These are phyloP conservation scores for Solanum hybrid DNA, from an alignment of 305 asterid species.

Conservation along the genomic window DNA sequence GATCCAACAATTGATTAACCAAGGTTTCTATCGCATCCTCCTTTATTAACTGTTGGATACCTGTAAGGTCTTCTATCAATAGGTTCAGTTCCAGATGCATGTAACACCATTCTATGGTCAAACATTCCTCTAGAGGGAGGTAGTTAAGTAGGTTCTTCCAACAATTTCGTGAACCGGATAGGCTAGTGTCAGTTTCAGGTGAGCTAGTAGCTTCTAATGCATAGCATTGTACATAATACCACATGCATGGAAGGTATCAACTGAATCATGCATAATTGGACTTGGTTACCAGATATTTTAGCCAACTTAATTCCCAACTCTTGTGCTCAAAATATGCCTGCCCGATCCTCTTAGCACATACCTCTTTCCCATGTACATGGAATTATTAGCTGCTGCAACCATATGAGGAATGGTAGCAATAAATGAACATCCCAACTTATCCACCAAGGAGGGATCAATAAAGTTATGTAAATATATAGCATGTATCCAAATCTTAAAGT, in stretches of 20 bases:
- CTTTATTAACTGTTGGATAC: neutral
- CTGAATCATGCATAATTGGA: neutral
- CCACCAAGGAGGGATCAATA: neutral
- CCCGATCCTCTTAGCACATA: neutral
- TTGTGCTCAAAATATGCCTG: neutral
- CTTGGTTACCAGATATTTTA: neutral
- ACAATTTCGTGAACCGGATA: neutral
- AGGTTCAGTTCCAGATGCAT: neutral
- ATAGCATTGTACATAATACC: neutral
- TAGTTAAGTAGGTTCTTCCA: neutral
- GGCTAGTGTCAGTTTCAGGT: neutral
- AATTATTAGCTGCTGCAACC: neutral
- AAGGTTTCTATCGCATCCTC: neutral
- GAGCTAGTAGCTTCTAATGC: neutral
- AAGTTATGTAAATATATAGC: neutral
- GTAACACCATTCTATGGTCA: neutral
- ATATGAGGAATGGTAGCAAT: neutral
- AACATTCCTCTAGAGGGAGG: neutral
- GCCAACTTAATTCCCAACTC: neutral
- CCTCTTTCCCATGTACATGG: neutral
- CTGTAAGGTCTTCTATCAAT: neutral
- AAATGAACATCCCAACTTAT: neutral
- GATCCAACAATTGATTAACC: neutral
- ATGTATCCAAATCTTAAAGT: neutral
- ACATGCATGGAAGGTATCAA: neutral